Evolutionary conservation across 352 stramenopile species (phyloP).

Genomic region (Blastocystis sp.): DNA sequence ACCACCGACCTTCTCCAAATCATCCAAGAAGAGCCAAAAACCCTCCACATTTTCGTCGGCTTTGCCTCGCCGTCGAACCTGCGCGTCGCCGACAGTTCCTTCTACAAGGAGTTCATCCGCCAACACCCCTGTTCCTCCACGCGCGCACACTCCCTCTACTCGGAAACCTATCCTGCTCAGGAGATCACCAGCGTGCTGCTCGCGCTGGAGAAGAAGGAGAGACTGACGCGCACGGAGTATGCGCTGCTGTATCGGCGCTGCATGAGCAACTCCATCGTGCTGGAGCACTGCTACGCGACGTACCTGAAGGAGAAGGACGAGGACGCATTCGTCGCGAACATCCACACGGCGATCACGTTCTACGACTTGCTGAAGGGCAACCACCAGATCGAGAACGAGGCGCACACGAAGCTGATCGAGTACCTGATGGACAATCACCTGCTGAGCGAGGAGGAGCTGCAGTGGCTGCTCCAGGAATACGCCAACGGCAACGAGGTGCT

Average conservation of each 20-base stretch:
- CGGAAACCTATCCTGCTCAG: neutral
- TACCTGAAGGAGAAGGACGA: neutral
- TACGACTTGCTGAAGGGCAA: neutral
- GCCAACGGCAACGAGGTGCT: slow-evolving; percentile 43
- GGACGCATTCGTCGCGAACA: neutral
- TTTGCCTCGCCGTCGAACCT: neutral
- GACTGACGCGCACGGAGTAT: slow-evolving; percentile 8
- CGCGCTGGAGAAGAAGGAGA: slow-evolving; percentile 10
- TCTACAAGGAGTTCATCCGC: neutral
- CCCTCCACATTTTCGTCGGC: slow-evolving; percentile 3
- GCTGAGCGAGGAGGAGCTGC: slow-evolving; percentile 24
- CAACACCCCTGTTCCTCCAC: neutral
- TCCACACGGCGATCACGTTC: neutral
- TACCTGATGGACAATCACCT: neutral
- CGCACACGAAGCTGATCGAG: slow-evolving; percentile 3
- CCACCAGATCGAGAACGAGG: neutral
- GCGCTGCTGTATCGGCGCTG: slow-evolving; percentile 27
- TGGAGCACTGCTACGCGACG: neutral
- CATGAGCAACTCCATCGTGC: neutral
- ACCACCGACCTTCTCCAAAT: neutral
- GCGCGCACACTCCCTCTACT: neutral
- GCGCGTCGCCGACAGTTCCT: neutral
- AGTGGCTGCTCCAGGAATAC: slow-evolving; percentile 26
- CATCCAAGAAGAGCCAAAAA: neutral
- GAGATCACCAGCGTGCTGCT: slow-evolving; percentile 37